Conservation (phyloP, 2,329 filamentous ascomycete species). For the Colletotrichum siamense region DNA sequence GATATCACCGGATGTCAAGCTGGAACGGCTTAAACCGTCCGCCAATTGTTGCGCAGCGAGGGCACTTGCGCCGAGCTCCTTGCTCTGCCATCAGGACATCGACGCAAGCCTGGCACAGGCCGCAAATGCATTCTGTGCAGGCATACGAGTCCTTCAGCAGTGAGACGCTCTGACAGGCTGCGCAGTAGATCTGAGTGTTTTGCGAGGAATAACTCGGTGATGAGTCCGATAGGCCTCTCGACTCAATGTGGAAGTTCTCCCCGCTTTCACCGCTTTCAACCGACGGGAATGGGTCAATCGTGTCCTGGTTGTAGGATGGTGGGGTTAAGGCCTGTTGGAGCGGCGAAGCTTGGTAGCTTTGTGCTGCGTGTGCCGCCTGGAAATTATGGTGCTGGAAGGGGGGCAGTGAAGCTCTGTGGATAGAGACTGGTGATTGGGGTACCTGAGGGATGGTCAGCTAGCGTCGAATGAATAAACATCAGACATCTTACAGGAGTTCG, state of each 20-base stretch:
- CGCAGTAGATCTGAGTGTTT: slow-evolving; percentile 88
- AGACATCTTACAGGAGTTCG: slow-evolving; percentile 75
- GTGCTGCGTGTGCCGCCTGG: slow-evolving; percentile 49
- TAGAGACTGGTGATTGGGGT: slow-evolving; percentile 68
- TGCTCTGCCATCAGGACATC: slow-evolving; percentile 80
- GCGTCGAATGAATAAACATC: neutral
- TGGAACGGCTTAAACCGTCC: slow-evolving; percentile 86
- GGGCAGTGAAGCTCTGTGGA: slow-evolving; percentile 66
- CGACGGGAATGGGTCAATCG: slow-evolving; percentile 83
- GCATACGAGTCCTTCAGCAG: slow-evolving; percentile 85
- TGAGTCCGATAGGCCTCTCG: slow-evolving; percentile 69
- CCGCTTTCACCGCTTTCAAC: slow-evolving; percentile 81
- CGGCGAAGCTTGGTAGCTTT: slow-evolving; percentile 85
- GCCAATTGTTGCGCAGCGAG: slow-evolving; percentile 79
- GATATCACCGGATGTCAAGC: slow-evolving; percentile 71
- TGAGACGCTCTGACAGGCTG: slow-evolving; percentile 81
- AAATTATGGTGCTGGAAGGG: slow-evolving; percentile 66
- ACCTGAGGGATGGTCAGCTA: slow-evolving; percentile 46
- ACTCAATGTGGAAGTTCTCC: slow-evolving; percentile 74
- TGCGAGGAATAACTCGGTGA: slow-evolving; percentile 77
- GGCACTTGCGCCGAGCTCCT: slow-evolving; percentile 77
- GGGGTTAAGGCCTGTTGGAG: slow-evolving; percentile 90
- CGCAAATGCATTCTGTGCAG: slow-evolving; percentile 95
- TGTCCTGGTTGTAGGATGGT: slow-evolving; percentile 71
- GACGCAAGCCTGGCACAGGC: slow-evolving; percentile 87